Evolutionary conservation across 2,329 filamentous ascomycete genomes (phyloP), one percentile per base, ranked within the genome.

Genomic region (Apiospora hydei): DNA sequence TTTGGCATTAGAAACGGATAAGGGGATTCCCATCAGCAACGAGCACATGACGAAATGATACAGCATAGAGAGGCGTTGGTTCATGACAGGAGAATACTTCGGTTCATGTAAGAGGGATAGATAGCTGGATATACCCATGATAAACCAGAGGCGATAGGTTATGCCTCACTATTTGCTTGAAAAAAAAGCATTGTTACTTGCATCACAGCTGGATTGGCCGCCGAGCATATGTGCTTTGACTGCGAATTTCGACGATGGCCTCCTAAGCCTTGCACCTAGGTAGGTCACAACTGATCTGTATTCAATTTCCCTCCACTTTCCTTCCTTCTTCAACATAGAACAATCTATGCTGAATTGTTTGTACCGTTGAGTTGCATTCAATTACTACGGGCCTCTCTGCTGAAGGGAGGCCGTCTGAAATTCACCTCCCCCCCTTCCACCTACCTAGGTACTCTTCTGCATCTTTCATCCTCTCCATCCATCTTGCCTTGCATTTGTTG

Each of bases 91-190:
- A n/a, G 18, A 14, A 38, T 61, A 38, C 30, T 5, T 11, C 7
- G 18, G 34, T 61, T 38, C 53, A 18, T 34, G 30, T 38, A 38
- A 64, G 18, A 41, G 30, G 34, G 10, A 64, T 14, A 21, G n/a
- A 13, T 41, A 41, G 57, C 57, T 64, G 21, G 34, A 64, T n/a
- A 64, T 64, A 64, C 34, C 57, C 57, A 64, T 38, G 53, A 64
- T 64, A 64, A 34, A 41, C 11, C 57, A 13, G 30, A 64, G 34
- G 21, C 34, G 11, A 21, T 13, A n/a, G 30, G 30, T 41, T n/a
- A 41, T 41, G 30, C 30, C 18, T 64, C 34, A 4, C 2, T 41
- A 64, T 41, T 41, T 64, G 57, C 57, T 64, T 38, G 21, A 64
- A n/a, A 14, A 21, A 21, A 24, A n/a, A 24, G 57, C 34, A 64